phyloP scores from a whole-genome alignment of 495 filamentous ascomycete species.

The Xylaria flabelliformis region DNA sequence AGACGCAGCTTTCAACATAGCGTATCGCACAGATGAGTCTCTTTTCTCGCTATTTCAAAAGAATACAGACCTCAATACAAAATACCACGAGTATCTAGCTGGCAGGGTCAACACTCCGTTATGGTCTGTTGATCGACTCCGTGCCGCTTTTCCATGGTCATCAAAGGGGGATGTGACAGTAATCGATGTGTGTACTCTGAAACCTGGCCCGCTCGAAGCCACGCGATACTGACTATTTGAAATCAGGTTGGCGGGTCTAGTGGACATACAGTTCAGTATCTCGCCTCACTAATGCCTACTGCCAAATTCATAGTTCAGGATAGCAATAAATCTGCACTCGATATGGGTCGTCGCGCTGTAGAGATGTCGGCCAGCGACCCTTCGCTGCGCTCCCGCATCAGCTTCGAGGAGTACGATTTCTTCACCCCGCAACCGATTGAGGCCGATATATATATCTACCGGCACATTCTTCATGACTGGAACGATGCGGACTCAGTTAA shows the following conservation, averaged over 20 bases:
- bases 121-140: conserved; percentile 37
- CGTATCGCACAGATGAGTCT: conserved; percentile 39
- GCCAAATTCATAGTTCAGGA: conserved; percentile 51
- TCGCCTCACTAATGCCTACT: conserved; percentile 40
- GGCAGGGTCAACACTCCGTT: conserved; percentile 32
- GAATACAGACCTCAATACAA: conserved; percentile 23
- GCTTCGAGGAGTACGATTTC: conserved; percentile 45
- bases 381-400: conserved; percentile 33
- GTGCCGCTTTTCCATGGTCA: conserved; percentile 14
- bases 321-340: conserved; percentile 31
- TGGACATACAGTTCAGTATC: conserved; percentile 47
- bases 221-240: background rate
- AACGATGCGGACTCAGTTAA: conserved; percentile 42
- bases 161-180: conserved; percentile 25
- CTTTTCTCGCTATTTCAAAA: conserved; percentile 35
- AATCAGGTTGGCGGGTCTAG: conserved; percentile 50
- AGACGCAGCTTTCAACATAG: conserved; percentile 42
- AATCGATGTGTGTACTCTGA: conserved; percentile 33
- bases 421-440: conserved; percentile 45
- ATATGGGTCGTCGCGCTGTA: conserved; percentile 34
- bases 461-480: conserved; percentile 54
- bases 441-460: conserved; percentile 48
- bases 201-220: background rate
- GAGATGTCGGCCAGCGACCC: conserved; percentile 18
- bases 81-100: conserved; percentile 36